Evolutionary conservation across 352 stramenopile genomes (phyloP).

Genomic region (Globisporangium heterothallicum): DNA sequence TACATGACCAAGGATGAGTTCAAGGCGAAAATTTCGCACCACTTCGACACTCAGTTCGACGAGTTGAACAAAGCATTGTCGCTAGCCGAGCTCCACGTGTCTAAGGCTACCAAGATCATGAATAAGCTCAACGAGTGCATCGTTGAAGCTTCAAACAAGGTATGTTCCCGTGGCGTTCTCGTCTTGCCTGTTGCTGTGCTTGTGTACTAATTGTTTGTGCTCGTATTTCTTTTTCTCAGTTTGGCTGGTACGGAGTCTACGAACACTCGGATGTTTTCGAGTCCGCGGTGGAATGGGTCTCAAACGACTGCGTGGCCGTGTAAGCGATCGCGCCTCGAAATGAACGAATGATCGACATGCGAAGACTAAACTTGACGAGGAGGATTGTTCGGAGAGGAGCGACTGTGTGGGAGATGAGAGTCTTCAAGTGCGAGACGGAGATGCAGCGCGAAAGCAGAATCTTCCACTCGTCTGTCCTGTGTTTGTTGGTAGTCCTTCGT

Average conservation of each 20-base stretch:
- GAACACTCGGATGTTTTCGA: constrained; percentile 17
- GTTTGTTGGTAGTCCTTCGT: too few species aligned
- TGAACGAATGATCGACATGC: neutral
- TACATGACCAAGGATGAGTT: constrained; percentile 21
- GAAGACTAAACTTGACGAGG: too few species aligned
- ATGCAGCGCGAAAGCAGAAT: too few species aligned
- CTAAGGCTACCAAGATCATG: constrained; percentile 15
- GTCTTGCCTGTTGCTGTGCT: neutral
- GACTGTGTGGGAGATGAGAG: too few species aligned
- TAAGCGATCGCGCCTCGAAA: constrained; percentile 6
- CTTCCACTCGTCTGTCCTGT: too few species aligned
- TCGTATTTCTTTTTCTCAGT: constrained; percentile 13
- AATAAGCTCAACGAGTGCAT: constrained; percentile 18
- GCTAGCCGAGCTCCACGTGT: constrained; percentile 7
- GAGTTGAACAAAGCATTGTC: constrained; percentile 6
- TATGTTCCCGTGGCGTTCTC: constrained; percentile 3
- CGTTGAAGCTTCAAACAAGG: constrained; percentile 16
- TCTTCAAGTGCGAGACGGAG: too few species aligned
- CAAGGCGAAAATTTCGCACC: constrained; percentile 14
- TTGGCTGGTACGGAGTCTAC: constrained; percentile 23
- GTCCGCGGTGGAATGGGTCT: constrained; percentile 21
- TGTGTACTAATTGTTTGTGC: constrained; percentile 1
- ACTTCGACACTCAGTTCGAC: constrained; percentile 10
- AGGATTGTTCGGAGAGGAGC: too few species aligned
- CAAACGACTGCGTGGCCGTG: constrained; percentile 13